Evolutionary conservation across 495 filamentous ascomycete genomes (phyloP).

Genomic region (Penicillium manginii): DNA sequence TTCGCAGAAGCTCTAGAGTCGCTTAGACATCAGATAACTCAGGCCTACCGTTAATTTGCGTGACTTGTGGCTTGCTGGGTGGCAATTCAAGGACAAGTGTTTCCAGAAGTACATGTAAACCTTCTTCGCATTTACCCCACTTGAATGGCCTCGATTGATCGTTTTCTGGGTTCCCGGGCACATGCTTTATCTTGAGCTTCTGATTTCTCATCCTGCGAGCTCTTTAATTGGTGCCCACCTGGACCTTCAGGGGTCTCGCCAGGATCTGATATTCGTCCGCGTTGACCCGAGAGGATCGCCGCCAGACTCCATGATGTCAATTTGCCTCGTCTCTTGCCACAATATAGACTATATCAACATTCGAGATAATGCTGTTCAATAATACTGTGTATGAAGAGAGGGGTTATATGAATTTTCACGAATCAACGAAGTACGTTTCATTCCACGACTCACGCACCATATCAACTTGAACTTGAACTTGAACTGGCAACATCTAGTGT

Average conservation of each 20-base stretch:
- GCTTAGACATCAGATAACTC: background rate
- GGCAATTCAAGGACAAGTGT: background rate
- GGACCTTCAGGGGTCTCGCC: slow-evolving; percentile 2
- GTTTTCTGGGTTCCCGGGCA: background rate
- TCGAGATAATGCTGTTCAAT: background rate
- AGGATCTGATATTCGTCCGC: slow-evolving; percentile 1
- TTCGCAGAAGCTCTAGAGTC: background rate
- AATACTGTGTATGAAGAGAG: no score
- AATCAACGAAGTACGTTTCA: background rate
- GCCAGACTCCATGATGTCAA: slow-evolving; percentile 10
- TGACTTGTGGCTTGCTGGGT: background rate
- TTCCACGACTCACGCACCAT: background rate
- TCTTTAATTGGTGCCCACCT: slow-evolving; percentile 6
- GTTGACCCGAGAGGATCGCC: slow-evolving; percentile 5
- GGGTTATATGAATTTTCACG: background rate
- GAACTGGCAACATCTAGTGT: no score
- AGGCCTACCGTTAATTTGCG: background rate
- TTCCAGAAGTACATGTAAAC: background rate
- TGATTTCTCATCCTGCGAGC: background rate
- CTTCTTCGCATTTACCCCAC: background rate
- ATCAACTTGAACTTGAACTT: no score
- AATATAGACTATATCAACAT: background rate
- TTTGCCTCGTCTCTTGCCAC: slow-evolving; percentile 17
- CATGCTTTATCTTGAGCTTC: background rate
- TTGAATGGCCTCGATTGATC: background rate